Percentiles rank a stretch among this genome's conserved stretches.
Conservation (phyloP, 2,329 filamentous ascomycete genomes). For the Xylariaceae sp. region DNA sequence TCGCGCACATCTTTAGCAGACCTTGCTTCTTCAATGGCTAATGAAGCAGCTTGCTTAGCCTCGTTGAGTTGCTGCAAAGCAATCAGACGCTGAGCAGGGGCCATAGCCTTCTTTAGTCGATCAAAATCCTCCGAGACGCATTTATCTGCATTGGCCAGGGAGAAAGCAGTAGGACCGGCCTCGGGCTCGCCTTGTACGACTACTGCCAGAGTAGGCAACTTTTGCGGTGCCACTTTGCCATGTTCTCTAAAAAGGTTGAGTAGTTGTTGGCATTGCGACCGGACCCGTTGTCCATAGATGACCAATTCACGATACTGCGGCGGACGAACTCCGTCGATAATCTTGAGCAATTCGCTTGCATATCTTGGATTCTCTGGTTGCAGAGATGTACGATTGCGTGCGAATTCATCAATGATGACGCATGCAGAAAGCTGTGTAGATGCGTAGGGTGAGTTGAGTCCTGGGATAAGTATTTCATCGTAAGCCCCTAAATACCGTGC, state of each 20-base stretch:
- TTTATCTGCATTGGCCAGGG: constrained; percentile 79
- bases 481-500: constrained; percentile 55
- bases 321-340: constrained; percentile 78
- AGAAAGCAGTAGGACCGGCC: constrained; percentile 89
- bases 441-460: constrained; percentile 67
- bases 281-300: constrained; percentile 80
- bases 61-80: constrained; percentile 74
- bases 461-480: constrained; percentile 59
- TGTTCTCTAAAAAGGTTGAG: constrained; percentile 89
- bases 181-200: constrained; percentile 91
- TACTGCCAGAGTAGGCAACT: constrained; percentile 76
- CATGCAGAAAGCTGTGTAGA: constrained; percentile 81
- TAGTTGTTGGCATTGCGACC: constrained; percentile 85
- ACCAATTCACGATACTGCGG: constrained; percentile 83
- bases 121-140: constrained; percentile 83
- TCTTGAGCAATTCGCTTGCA: constrained; percentile 59
- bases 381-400: constrained; percentile 48
- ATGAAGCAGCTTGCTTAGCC: constrained; percentile 62
- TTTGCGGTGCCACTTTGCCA: constrained; percentile 70
- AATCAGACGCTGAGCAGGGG: constrained; percentile 80
- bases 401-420: constrained; percentile 84
- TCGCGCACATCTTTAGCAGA: constrained; percentile 76
- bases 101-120: constrained; percentile 79
- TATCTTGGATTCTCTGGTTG: constrained; percentile 54
- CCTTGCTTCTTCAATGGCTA: constrained; percentile 75